Base-by-base conservation (phyloP, 257 asterid genomes). In the Thymus quinquecostatus region DNA sequence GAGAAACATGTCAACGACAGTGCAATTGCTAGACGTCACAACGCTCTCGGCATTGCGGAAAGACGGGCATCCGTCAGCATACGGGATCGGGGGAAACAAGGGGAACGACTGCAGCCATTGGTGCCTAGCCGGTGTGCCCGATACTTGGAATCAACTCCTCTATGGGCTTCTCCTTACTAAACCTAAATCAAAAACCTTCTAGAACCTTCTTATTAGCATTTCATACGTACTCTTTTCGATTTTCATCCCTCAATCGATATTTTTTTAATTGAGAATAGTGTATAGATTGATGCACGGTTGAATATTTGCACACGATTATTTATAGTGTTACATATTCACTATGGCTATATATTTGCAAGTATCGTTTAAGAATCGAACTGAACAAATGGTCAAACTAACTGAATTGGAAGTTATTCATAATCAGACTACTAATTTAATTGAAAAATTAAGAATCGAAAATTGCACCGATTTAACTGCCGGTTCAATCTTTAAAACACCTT, bases 101-200 rank as follows among this genome's bases (percentile, higher is more conserved):
- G 88, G 84, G 51, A 73, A 83, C n/a, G 97, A 91, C 60, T 89
- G 96, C 60, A 88, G 92, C 64, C 95, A 88, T n/a, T 91, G 96
- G 96, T 91, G 96, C 74, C 80, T 91, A 32, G 78, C 88, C 29
- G 96, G 95, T 12, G 86, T 82, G 27, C 92, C 94, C 1, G 95
- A 87, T 75, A 78, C 88, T 41, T 89, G 97, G 92, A 91, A 91
- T 75, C 76, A 88, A 47, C 72, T 84, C 13, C 77, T 91, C 12
- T 84, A 91, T 61, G 77, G 69, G 2, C 73, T 78, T 51, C 73
- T 80, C 2, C 7, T 83, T 10, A 50, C 72, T 6, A 50, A 58
- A 11, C 41, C 51, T 44, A 69, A 69, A 78, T 83, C 78, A 12
- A 73, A 71, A 9, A 69, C 10, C 21, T 12, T 50, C 4, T 13